Conservation (phyloP, 306 rosid genomes). For the Fragaria iinumae region DNA sequence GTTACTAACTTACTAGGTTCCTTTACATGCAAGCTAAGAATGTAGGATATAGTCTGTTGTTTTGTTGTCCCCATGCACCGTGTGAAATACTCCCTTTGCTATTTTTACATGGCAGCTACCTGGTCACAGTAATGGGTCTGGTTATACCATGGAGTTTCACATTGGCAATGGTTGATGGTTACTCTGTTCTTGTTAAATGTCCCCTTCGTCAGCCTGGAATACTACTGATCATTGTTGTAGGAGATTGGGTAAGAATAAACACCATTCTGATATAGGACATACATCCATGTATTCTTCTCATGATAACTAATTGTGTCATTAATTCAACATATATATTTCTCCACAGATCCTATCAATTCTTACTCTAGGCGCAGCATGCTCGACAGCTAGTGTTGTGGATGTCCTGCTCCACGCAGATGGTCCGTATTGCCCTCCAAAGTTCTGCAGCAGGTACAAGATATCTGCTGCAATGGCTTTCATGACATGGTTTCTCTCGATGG, state of each 20-base stretch:
- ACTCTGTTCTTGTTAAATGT: conserved; percentile 64
- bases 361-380: conserved; percentile 75
- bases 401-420: conserved; percentile 46
- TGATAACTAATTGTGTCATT: background rate
- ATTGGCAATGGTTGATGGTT: conserved; percentile 80
- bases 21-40: background rate
- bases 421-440: conserved; percentile 49
- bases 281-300: conserved; percentile 2
- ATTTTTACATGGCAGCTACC: conserved; percentile 46
- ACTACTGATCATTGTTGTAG: conserved; percentile 56
- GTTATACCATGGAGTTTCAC: conserved; percentile 93
- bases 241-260: conserved; percentile 65
- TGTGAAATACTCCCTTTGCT: conserved; percentile 1
- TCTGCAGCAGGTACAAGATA: conserved; percentile 57
- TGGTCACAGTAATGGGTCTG: conserved; percentile 87
- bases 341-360: conserved; percentile 63
- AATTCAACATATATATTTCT: conserved; percentile 15
- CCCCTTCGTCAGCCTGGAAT: conserved; percentile 75
- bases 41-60: background rate
- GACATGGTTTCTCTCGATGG: conserved; percentile 62
- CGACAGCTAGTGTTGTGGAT: conserved; percentile 75
- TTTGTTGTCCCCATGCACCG: background rate
- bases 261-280: conserved; percentile 11
- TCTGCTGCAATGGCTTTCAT: conserved; percentile 78
- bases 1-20: background rate